These are phyloP conservation scores for Capsicum chinense DNA, from an alignment of 257 asterid genomes.

Conservation along the genomic window DNA sequence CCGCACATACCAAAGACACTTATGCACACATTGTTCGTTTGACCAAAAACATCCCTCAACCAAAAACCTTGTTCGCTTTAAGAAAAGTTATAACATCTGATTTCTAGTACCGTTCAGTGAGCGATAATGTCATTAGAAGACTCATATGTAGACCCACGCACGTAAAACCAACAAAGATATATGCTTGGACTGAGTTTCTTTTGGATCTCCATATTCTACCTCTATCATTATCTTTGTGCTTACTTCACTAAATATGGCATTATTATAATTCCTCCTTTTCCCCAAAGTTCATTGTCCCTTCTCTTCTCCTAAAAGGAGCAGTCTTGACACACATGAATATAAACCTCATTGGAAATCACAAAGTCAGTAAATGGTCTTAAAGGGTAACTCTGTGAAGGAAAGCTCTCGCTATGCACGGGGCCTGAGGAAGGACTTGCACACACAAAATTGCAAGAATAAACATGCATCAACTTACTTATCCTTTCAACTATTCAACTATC, in stretches of 20 bases:
- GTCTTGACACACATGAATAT: too few relatives aligned
- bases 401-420: too few relatives aligned
- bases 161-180: not conserved
- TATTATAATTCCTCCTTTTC: not conserved
- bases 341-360: too few relatives aligned
- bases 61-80: not conserved
- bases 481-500: not conserved
- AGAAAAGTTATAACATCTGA: not conserved
- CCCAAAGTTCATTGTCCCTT: not conserved
- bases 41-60: not conserved
- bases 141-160: not conserved
- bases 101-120: not conserved
- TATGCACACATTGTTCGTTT: too few relatives aligned
- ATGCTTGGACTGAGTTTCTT: not conserved
- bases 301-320: too few relatives aligned
- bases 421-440: not conserved
- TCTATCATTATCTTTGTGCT: not conserved
- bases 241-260: not conserved
- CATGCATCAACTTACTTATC: not conserved
- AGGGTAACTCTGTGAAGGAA: too few relatives aligned
- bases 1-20: too few relatives aligned
- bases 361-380: not conserved
- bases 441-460: constrained; percentile 17
- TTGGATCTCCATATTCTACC: not conserved
- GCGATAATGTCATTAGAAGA: not conserved